Evolutionary conservation across 1,139 yeast species (phyloP), one percentile per base, ranked within the genome.

Genomic region (Blastobotrys indianensis): DNA sequence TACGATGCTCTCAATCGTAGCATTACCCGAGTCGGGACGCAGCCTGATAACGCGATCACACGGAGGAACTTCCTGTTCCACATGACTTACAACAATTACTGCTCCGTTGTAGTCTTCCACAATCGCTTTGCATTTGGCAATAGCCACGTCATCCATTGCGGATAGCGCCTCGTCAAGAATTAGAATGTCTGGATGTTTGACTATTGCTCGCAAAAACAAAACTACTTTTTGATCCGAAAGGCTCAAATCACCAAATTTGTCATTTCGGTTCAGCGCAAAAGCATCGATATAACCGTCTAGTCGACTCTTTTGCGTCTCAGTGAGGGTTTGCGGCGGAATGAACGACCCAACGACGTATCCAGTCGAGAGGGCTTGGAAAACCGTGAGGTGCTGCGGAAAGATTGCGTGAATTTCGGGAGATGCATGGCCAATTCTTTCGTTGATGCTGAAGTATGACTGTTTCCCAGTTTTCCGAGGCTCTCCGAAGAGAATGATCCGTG

Each of bases 141-240:
- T 75, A 35, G 81, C 72, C 29, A 68, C 75, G 48, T 79, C 82
- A 42, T 84, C 87, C 94, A 90, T 86, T 29, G 92, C 94, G 12
- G 95, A 85, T 52, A 92, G 80, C 0, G 97, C 95, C 67, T 92
- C 98, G 62, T 92, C 98, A 2, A 92, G 69, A 45, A 92, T 83
- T 41, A 92, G 68, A 2, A 92, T 67, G 41, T 77, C 76, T 0
- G 98, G 98, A 51, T 77, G 70, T 62, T 85, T 86, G 43, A 85
- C 73, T 12, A 88, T 60, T 1, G 95, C 84, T 47, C 97, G 70
- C 33, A 88, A 66, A 54, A 92, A 81, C 31, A 92, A 67, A 0
- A 80, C 79, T 11, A 87, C 66, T 59, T 94, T 92, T 62, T 92
- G 98, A 52, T 83, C 79, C 37, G 90, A 82, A 6, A 85, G 71